Evolutionary conservation across 371 early-diverging fungal species (phyloP).

Genomic region (Mucor sp.): DNA sequence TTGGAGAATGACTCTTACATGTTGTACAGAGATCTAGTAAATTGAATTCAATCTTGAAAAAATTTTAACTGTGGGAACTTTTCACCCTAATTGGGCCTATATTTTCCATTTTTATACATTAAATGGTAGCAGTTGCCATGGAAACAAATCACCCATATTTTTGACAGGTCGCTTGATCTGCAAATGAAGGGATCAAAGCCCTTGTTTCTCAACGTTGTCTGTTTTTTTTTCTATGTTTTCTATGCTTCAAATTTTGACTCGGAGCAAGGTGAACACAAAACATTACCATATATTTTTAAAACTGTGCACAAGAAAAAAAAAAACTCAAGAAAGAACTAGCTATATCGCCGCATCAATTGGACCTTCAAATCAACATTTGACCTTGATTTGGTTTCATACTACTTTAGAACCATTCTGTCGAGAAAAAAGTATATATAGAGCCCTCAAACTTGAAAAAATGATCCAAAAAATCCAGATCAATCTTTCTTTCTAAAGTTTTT

Average conservation of each 20-base stretch:
- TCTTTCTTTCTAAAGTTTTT: background rate
- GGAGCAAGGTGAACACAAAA: background rate
- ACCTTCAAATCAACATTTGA: background rate
- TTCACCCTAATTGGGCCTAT: background rate
- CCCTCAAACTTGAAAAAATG: background rate
- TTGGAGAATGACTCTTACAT: background rate
- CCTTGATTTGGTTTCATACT: slow-evolving; percentile 1
- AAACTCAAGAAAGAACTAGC: background rate
- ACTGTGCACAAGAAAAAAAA: background rate
- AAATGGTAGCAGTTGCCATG: background rate
- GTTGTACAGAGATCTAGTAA: slow-evolving; percentile 1
- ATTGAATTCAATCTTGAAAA: background rate
- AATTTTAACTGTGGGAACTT: slow-evolving; percentile 2
- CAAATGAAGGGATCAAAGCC: background rate
- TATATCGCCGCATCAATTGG: background rate
- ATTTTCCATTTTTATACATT: background rate
- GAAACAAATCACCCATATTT: background rate
- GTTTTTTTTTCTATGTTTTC: background rate
- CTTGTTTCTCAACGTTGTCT: background rate
- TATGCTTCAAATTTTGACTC: background rate
- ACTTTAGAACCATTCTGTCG: background rate
- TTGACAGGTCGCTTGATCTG: background rate
- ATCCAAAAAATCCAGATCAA: background rate
- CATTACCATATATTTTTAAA: background rate
- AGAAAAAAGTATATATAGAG: background rate